These are phyloP conservation scores for Pelargonium myrrhifolium DNA, from an alignment of 441 rosid genomes.

Conservation along the genomic window DNA sequence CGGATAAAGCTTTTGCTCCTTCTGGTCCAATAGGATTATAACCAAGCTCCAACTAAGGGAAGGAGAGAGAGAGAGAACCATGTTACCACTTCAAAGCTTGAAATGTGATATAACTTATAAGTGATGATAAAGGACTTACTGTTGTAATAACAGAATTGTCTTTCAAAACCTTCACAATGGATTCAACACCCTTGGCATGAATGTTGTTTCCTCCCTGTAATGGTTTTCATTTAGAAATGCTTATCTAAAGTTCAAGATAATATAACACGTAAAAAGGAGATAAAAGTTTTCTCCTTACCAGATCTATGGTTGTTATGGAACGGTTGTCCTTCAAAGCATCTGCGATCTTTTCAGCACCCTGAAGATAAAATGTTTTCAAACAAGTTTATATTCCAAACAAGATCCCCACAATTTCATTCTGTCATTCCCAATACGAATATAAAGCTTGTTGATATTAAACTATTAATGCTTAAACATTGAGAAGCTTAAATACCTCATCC, in stretches of 20 bases:
- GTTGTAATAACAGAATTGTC: constrained; percentile 62
- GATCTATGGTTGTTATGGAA: constrained; percentile 59
- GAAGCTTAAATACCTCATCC: constrained; percentile 57
- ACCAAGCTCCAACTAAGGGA: constrained; percentile 73
- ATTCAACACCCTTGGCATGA: constrained; percentile 61
- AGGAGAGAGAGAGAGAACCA: constrained; percentile 10
- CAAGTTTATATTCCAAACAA: neutral
- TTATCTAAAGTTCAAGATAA: neutral
- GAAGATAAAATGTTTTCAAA: constrained; percentile 12
- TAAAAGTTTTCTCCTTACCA: constrained; percentile 44
- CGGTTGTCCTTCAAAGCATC: constrained; percentile 78
- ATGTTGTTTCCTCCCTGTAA: constrained; percentile 92
- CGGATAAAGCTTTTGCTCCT: constrained; percentile 75
- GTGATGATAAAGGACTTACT: constrained; percentile 34
- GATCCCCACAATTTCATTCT: too few relatives aligned
- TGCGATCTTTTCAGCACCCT: constrained; percentile 86
- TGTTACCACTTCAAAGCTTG: neutral
- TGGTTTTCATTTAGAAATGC: constrained; percentile 6
- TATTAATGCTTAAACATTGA: constrained; percentile 3
- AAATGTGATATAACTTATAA: constrained; percentile 9
- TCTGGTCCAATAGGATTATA: constrained; percentile 91
- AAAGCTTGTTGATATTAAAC: too few relatives aligned
- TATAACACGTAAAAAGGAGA: neutral
- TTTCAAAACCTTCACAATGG: constrained; percentile 67
- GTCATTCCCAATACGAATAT: too few relatives aligned